These are phyloP conservation scores for Colletotrichum liriopes DNA, from an alignment of 2,329 filamentous ascomycete species.

Conservation along the genomic window DNA sequence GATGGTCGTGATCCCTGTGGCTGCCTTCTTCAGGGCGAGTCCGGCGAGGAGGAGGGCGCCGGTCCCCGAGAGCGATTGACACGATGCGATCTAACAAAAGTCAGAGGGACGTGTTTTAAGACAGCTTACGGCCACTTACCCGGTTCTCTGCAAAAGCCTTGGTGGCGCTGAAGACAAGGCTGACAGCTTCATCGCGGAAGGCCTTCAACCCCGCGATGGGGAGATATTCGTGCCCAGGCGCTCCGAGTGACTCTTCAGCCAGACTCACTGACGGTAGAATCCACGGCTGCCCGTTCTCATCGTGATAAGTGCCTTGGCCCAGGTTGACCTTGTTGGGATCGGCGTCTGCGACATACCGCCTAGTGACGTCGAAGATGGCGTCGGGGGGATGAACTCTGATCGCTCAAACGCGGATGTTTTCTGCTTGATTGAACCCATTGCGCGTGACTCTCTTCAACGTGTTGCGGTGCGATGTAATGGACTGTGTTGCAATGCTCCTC, in stretches of 20 bases:
- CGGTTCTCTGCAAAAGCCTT: slow-evolving; percentile 48
- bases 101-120: slow-evolving; percentile 64
- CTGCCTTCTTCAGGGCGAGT: slow-evolving; percentile 49
- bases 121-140: slow-evolving; percentile 45
- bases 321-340: slow-evolving; percentile 56
- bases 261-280: slow-evolving; percentile 55
- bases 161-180: slow-evolving; percentile 51
- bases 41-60: slow-evolving; percentile 57
- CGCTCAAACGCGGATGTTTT: slow-evolving; percentile 44
- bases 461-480: neutral
- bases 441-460: neutral
- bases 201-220: slow-evolving; percentile 53
- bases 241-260: slow-evolving; percentile 45
- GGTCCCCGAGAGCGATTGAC: slow-evolving; percentile 59
- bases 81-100: slow-evolving; percentile 50
- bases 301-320: slow-evolving; percentile 56
- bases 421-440: slow-evolving; percentile 34
- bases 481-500: no score
- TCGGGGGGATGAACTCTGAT: slow-evolving; percentile 50
- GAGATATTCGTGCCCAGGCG: slow-evolving; percentile 55
- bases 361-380: slow-evolving; percentile 54
- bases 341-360: slow-evolving; percentile 51
- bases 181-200: slow-evolving; percentile 52
- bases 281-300: slow-evolving; percentile 57
- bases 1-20: slow-evolving; percentile 48